Base-by-base conservation (phyloP, 1,139 yeast species). In the Diutina neorugosa region DNA sequence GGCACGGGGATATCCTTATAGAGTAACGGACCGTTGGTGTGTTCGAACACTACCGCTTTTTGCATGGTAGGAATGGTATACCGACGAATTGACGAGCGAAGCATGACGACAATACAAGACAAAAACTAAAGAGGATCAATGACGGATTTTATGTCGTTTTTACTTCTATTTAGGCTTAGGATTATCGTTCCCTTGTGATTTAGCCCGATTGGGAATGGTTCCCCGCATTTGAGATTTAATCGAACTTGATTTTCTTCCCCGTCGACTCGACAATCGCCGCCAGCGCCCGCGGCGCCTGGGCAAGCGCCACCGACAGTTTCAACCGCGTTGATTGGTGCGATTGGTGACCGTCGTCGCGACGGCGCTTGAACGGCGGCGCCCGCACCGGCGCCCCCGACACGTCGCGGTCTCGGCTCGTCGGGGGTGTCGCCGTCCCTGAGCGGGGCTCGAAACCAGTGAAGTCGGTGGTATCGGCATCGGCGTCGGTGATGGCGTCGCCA, bases 261-360 rank as follows among this genome's bases (percentile, higher is more conserved):
- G 84, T 75, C 0, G 96, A 86, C 52, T 88, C 82, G 41, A 89
- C 96, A 63, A 93, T 88, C 4, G 96, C 93, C 21, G 89, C 89
- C 63, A 89, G 86, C 4, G 84, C 96, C 69, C 98, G 81, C 69
- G 82, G 96, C 1, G 98, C 97, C 18, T 76, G 74, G 3, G 96
- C 94, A 62, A 93, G 76, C 0, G 96, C 96, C 51, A 87, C 78
- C 42, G 97, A 91, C 7, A 98, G 89, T 58, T 84, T 84, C 54
- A 80, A 68, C 67, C 90, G 74, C 61, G 74, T 73, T 53, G 64
- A 63, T 5, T 61, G 52, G 12, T 23, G 27, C 14, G 25, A 7
- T 23, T 14, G 18, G n/a, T 21, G 18, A 11, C 18, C 20, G 19
- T 21, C 46, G 9, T 19, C 43, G 8, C n/a, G n/a, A 27, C 34